Percentiles rank a stretch among this genome's conserved stretches.
These are phyloP conservation scores for Helenozyma baotianmanensis DNA, from an alignment of 805 yeast species.

Conservation along the genomic window DNA sequence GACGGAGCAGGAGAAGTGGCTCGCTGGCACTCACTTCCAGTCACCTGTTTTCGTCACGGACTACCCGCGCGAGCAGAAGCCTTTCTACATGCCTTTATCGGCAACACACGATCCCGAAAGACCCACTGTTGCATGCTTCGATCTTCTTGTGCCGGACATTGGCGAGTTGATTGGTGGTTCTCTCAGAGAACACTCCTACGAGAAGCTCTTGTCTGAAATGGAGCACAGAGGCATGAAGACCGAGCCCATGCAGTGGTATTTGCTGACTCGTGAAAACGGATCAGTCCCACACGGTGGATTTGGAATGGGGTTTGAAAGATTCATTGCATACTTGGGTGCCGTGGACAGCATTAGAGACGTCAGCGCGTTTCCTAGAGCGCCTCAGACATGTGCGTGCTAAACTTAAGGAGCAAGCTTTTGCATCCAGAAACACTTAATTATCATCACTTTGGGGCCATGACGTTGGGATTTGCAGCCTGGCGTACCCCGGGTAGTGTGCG, in stretches of 20 bases:
- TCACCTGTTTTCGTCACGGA: conserved; percentile 86
- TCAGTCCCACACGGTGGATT: conserved; percentile 94
- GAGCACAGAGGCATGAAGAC: conserved; percentile 50
- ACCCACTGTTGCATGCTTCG: conserved; percentile 83
- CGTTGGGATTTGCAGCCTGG: too few species aligned
- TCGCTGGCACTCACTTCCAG: conserved; percentile 63
- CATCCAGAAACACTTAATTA: too few species aligned
- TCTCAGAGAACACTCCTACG: conserved; percentile 69
- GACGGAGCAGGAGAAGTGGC: conserved; percentile 88
- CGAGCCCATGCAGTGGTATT: conserved; percentile 73
- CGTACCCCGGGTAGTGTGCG: conserved; percentile 8
- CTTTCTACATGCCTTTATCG: conserved; percentile 83
- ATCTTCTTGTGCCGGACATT: conserved; percentile 80
- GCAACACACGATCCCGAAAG: conserved; percentile 13
- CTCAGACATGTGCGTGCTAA: conserved; percentile 34
- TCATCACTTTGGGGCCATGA: too few species aligned
- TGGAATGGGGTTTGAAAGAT: conserved; percentile 91
- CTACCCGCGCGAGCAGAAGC: conserved; percentile 75
- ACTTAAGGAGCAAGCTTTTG: too few species aligned
- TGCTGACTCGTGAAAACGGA: conserved; percentile 69
- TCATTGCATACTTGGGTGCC: conserved; percentile 67
- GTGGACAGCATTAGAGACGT: conserved; percentile 82
- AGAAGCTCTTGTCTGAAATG: conserved; percentile 47
- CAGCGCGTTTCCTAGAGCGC: conserved; percentile 80
- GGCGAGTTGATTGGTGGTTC: conserved; percentile 97